Percentiles rank a stretch among this genome's conserved stretches.
Evolutionary conservation across 768 basidiomycete genomes (phyloP).

Genomic region (Lentinus tigrinus): DNA sequence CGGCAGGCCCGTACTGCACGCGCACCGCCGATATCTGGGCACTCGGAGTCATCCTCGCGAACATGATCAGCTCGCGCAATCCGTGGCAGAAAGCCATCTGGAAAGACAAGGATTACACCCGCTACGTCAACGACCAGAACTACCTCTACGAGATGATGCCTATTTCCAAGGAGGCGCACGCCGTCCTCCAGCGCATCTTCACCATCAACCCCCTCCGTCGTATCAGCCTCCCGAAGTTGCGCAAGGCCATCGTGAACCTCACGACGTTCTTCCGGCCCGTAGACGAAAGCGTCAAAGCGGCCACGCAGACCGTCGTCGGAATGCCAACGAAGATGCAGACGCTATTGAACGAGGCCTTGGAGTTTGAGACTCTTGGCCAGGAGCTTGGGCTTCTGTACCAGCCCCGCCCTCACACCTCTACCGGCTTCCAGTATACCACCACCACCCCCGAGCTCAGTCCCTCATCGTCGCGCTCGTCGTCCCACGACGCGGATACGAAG

Average conservation of each 20-base stretch:
- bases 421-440: too few species aligned
- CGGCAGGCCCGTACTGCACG: slow-evolving; percentile 26
- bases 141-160: slow-evolving; percentile 56
- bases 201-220: slow-evolving; percentile 59
- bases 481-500: too few species aligned
- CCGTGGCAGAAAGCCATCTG: slow-evolving; percentile 52
- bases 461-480: too few species aligned
- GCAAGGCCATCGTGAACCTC: slow-evolving; percentile 50
- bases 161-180: slow-evolving; percentile 45
- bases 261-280: slow-evolving; percentile 60
- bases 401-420: too few species aligned
- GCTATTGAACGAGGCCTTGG: too few species aligned
- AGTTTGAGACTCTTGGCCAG: too few species aligned
- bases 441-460: too few species aligned
- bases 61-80: slow-evolving; percentile 44
- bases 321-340: too few species aligned
- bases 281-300: slow-evolving; percentile 11
- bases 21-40: slow-evolving; percentile 30
- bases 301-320: too few species aligned
- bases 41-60: slow-evolving; percentile 44
- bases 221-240: slow-evolving; percentile 60
- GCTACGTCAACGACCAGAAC: slow-evolving; percentile 41
- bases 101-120: slow-evolving; percentile 46
- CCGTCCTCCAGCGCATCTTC: slow-evolving; percentile 56
- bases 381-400: too few species aligned